These are phyloP conservation scores for Alloteropsis semialata DNA, from an alignment of 176 grass and related monocot species.

Conservation along the genomic window DNA sequence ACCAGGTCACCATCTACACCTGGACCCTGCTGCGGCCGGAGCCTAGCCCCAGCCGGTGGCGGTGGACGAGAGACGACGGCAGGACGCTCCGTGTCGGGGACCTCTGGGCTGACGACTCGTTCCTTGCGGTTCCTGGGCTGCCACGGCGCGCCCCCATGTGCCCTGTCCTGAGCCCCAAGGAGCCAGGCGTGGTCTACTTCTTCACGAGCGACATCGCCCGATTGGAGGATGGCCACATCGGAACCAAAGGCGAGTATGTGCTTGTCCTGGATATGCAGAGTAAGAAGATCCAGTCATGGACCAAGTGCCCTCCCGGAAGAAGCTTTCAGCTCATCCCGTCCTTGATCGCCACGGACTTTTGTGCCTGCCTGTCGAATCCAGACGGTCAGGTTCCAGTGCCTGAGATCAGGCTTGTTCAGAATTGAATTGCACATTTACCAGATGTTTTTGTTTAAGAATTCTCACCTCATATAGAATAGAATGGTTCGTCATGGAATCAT, in stretches of 20 bases:
- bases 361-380: background rate
- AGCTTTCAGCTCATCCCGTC: background rate
- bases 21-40: background rate
- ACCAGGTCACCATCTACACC: background rate
- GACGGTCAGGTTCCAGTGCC: background rate
- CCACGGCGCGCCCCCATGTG: background rate
- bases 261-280: background rate
- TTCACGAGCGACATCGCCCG: background rate
- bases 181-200: background rate
- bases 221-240: background rate
- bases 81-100: background rate
- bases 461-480: no score
- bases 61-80: background rate
- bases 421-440: no score
- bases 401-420: no score
- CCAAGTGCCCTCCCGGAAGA: background rate
- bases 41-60: background rate
- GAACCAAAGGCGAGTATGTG: background rate
- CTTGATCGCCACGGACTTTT: background rate
- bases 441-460: no score
- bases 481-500: no score
- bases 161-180: background rate
- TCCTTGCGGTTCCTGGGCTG: background rate
- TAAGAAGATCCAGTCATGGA: background rate
- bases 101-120: background rate